Evolutionary conservation across 768 basidiomycete species (phyloP), one percentile per base, ranked within the genome.

Genomic region (Mycena maculata): DNA sequence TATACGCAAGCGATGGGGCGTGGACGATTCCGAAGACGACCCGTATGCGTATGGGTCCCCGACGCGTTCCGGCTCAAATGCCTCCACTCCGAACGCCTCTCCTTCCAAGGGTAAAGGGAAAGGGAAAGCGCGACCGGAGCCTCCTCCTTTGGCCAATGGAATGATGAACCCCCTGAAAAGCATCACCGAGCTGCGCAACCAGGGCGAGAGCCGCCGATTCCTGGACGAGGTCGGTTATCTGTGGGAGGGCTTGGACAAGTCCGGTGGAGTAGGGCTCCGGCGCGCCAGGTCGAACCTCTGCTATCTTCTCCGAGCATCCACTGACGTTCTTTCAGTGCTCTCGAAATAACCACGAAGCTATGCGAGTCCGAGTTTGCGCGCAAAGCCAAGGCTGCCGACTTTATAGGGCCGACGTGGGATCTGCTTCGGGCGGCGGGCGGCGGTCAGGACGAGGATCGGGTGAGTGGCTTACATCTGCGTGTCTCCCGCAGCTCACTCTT

Each of bases 201-300:
- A 92, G 75, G 94, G 94, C 15, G 92, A 95, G 78, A 89, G 84
- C 59, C 83, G 93, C 67, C 82, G 92, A 18, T 95, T 95, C 73
- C 76, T 94, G 45, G 94, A 95, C 66, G 93, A 94, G 72, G 86
- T 94, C 3, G 94, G 94, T 0, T 95, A 94, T 77, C 78, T 95
- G 6, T 91, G 94, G 67, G 94, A 95, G 76, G 92, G 94, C 0
- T 84, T 95, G 77, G 87, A 88, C 28, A 71, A 76, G 12, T 80
- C 81, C 18, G 85, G 83, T 18, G 82, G 84, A 12, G 71, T 88
- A 49, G 83, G 85, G 2, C 82, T 94, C 27, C 84, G 89, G 53
- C 84, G 92, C 69, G 86, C 90, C 13, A 94, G 92, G 93, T 92
- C 3, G 52, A n/a, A 63, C 30, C 79, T 57, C 25, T 42, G 25